Evolutionary conservation across 306 rosid species (phyloP), one percentile per base, ranked within the genome.

Genomic region (Medicago lupulina): DNA sequence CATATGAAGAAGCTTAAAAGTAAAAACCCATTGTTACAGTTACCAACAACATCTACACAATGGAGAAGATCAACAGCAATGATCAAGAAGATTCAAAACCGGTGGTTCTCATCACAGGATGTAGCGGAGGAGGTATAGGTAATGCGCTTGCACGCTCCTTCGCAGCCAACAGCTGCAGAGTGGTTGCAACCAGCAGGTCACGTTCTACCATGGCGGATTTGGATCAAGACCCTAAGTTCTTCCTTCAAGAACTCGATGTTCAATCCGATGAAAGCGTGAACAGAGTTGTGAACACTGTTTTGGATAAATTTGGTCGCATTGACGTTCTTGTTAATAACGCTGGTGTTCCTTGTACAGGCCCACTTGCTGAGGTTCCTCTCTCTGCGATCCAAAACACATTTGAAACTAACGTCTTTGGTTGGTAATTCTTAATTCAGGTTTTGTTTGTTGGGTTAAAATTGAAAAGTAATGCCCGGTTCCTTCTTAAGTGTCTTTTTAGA

Each of bases 291-390:
- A 46, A 90, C 0, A 53, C 15, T 15, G 95, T 95, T 7, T 0
- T 90, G 1, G 67, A 86, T 12, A 85, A 43, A 39, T 89, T 70
- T 49, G 97, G 97, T 1, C 81, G 88, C 31, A 67, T 94, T 39
- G 98, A 92, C 66, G 78, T 94, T 36, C 69, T 95, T 53, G 95
- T 94, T 8, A 94, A 94, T 69, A 94, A 92, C 41, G 98, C 98
- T 0, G 97, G 98, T 6, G 76, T 95, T 53, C 97, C 43, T 12
- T 90, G 96, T 31, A 77, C 92, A 5, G 96, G 92, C 9, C 96
- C 98, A 3, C 82, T 92, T 1, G 91, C 96, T 2, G 98, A 95
- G 79, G 15, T 89, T 44, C 95, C 96, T 39, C 88, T 92, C 71
- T 80, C 90, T 31, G 47, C 87, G 3, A 2, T 89, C 16, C 87